These are phyloP conservation scores for Podospora bellae-mahoneyi DNA, from an alignment of 495 filamentous ascomycete genomes.

Conservation along the genomic window DNA sequence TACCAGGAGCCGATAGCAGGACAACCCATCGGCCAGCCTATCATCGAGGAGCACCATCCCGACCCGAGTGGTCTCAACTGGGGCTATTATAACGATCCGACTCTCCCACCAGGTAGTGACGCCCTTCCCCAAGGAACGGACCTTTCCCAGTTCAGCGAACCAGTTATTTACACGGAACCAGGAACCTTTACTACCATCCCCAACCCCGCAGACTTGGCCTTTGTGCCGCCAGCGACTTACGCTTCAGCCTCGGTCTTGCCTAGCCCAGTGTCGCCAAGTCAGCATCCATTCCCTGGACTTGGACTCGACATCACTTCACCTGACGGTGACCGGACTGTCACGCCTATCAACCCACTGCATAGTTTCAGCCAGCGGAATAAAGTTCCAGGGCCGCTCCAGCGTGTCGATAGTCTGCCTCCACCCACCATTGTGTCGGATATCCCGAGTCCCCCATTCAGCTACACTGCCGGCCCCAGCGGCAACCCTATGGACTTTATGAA, in stretches of 20 bases:
- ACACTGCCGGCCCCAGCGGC: slow-evolving; percentile 25
- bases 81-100: slow-evolving; percentile 34
- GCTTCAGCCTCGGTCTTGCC: slow-evolving; percentile 14
- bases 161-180: not conserved
- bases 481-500: slow-evolving; percentile 47
- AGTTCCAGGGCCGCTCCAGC: slow-evolving; percentile 20
- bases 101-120: slow-evolving; percentile 8
- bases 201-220: slow-evolving; percentile 10
- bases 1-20: slow-evolving; percentile 14
- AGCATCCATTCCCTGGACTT: slow-evolving; percentile 6
- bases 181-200: slow-evolving; percentile 2
- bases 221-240: slow-evolving; percentile 13
- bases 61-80: slow-evolving; percentile 30
- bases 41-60: slow-evolving; percentile 27
- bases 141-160: not conserved
- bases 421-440: slow-evolving; percentile 34
- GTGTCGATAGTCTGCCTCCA: slow-evolving; percentile 33
- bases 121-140: not conserved
- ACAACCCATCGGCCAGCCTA: slow-evolving; percentile 14
- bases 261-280: slow-evolving; percentile 19
- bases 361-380: slow-evolving; percentile 18
- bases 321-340: slow-evolving; percentile 23
- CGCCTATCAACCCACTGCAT: slow-evolving; percentile 19
- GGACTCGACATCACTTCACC: slow-evolving; percentile 20
- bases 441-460: slow-evolving; percentile 23